These are phyloP conservation scores for Fusarium piperis DNA, from an alignment of 2,329 filamentous ascomycete species.

Conservation along the genomic window DNA sequence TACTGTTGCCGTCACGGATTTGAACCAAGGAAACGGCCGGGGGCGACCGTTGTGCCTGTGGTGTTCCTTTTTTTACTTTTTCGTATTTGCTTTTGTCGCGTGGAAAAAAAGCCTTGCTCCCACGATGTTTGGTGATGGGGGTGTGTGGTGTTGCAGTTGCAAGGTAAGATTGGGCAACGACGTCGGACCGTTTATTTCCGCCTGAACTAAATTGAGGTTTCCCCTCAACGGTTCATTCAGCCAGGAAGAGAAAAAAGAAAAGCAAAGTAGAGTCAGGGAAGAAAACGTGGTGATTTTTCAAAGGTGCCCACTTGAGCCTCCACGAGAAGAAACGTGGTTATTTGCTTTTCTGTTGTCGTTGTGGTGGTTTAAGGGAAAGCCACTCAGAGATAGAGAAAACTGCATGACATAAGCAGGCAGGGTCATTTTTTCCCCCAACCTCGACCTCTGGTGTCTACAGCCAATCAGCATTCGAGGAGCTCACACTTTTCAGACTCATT, in stretches of 20 bases:
- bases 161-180: background rate
- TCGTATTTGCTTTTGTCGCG: conserved; percentile 28
- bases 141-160: conserved; percentile 7
- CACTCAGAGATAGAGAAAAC: conserved; percentile 5
- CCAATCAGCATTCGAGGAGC: conserved; percentile 50
- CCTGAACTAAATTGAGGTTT: background rate
- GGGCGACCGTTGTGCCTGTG: conserved; percentile 1
- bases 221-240: background rate
- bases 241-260: background rate
- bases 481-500: conserved; percentile 50
- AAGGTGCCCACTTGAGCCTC: conserved; percentile 2
- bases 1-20: background rate
- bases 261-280: background rate
- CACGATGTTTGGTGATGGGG: conserved; percentile 6
- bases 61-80: background rate
- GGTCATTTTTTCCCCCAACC: conserved; percentile 15
- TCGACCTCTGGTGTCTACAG: conserved; percentile 32
- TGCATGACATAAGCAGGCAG: conserved; percentile 39
- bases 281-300: background rate
- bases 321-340: background rate
- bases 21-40: background rate
- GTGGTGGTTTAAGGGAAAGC: conserved; percentile 16
- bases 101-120: conserved; percentile 1
- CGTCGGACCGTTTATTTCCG: background rate
- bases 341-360: conserved; percentile 25